phyloP scores from a whole-genome alignment of 805 yeast species.

The Zygosaccharomyces kombuchaensis region DNA sequence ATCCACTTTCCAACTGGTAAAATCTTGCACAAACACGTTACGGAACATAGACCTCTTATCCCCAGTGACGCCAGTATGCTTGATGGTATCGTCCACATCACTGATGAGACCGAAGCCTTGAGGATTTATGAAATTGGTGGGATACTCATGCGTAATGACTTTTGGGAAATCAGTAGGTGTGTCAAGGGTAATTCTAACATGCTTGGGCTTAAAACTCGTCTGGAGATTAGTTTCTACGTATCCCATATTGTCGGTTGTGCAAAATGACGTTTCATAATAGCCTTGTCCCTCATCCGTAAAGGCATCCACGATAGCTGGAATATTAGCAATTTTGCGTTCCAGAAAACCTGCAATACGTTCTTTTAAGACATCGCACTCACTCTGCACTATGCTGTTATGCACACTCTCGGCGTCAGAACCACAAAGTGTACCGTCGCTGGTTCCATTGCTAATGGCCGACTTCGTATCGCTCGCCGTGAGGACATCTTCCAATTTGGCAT shows the following conservation, averaged over 20 bases:
- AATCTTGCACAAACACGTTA: conserved; percentile 67
- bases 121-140: conserved; percentile 19
- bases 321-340: conserved; percentile 58
- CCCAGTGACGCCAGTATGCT: conserved; percentile 84
- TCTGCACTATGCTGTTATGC: conserved; percentile 3
- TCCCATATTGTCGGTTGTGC: conserved; percentile 63
- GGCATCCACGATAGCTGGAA: conserved; percentile 50
- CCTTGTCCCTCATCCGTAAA: conserved; percentile 43
- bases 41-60: conserved; percentile 79
- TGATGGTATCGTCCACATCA: conserved; percentile 93
- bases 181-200: conserved; percentile 23
- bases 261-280: conserved; percentile 33
- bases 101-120: conserved; percentile 70
- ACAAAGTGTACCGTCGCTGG: conserved; percentile 4
- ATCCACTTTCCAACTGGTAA: conserved; percentile 64
- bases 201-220: conserved; percentile 54
- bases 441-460: conserved; percentile 8
- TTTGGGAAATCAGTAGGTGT: conserved; percentile 17
- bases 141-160: conserved; percentile 15
- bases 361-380: conserved; percentile 47
- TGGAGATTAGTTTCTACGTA: conserved; percentile 51
- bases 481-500: conserved; percentile 7
- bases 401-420: neutral
- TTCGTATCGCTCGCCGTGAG: conserved; percentile 13
- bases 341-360: conserved; percentile 68